phyloP scores from a whole-genome alignment of 257 asterid species.

The Primulina tabacum region DNA sequence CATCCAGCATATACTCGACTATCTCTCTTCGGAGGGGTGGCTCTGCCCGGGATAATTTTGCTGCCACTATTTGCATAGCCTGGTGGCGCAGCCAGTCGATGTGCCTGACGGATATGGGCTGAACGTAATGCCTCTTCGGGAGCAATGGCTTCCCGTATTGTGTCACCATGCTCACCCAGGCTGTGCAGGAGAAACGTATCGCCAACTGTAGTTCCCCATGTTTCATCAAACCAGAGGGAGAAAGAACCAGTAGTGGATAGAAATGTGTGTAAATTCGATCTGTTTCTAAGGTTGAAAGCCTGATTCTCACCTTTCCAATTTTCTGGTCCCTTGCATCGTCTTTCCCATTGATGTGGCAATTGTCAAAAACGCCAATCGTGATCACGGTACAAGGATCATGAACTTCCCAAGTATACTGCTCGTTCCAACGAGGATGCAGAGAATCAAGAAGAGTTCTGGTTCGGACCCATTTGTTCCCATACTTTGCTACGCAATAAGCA shows the following conservation, averaged over 20 bases:
- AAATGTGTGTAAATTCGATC: conserved; percentile 73
- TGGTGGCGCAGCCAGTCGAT: conserved; percentile 79
- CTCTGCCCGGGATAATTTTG: conserved; percentile 68
- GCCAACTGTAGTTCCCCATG: conserved; percentile 92
- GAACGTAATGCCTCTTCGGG: conserved; percentile 81
- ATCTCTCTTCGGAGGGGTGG: conserved; percentile 75
- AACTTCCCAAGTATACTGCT: conserved; percentile 98
- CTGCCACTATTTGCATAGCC: conserved; percentile 63
- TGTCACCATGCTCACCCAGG: conserved; percentile 74
- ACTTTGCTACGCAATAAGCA: conserved; percentile 89
- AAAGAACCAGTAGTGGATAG: conserved; percentile 71
- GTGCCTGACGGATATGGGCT: conserved; percentile 82
- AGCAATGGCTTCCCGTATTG: conserved; percentile 88
- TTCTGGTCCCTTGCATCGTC: conserved; percentile 67
- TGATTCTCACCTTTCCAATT: conserved; percentile 84
- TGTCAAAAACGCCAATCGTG: conserved; percentile 85
- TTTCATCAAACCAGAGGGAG: conserved; percentile 72
- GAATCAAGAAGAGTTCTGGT: conserved; percentile 80
- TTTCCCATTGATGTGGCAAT: conserved; percentile 62
- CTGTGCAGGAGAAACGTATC: conserved; percentile 81
- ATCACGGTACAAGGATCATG: conserved; percentile 80
- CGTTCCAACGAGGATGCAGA: conserved; percentile 80
- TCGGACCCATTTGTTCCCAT: conserved; percentile 95
- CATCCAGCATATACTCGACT: conserved; percentile 84
- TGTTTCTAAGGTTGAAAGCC: conserved; percentile 82